Evolutionary conservation across 257 asterid species (phyloP).

Genomic region (Lavandula angustifolia): DNA sequence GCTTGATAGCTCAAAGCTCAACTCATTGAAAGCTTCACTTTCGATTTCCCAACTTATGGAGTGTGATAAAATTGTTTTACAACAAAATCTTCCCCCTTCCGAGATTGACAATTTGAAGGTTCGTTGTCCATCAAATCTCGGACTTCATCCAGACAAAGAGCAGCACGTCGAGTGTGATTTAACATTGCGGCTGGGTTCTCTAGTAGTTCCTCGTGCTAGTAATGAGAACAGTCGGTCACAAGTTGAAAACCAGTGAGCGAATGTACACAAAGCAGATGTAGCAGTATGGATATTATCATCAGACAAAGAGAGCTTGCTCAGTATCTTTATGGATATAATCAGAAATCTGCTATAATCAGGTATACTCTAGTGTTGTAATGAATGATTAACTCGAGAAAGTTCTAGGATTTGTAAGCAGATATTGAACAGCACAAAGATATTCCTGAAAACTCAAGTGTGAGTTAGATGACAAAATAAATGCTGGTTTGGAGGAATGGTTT

Average conservation of each 20-base stretch:
- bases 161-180: constrained; percentile 62
- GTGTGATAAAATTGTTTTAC: constrained; percentile 31
- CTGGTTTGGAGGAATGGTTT: constrained; percentile 15
- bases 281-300: constrained; percentile 32
- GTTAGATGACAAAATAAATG: constrained; percentile 19
- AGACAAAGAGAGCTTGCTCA: constrained; percentile 32
- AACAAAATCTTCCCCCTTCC: constrained; percentile 20
- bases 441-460: constrained; percentile 20
- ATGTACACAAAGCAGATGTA: constrained; percentile 30
- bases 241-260: no score
- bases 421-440: constrained; percentile 26
- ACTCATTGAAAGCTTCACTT: constrained; percentile 29
- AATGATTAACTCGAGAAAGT: constrained; percentile 24
- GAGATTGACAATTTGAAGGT: constrained; percentile 29
- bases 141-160: constrained; percentile 32
- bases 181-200: constrained; percentile 75
- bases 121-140: constrained; percentile 29
- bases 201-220: constrained; percentile 39
- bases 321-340: constrained; percentile 16
- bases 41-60: constrained; percentile 34
- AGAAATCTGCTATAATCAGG: constrained; percentile 25
- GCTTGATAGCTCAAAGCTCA: constrained; percentile 27
- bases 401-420: constrained; percentile 15
- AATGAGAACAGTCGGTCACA: constrained; percentile 32
- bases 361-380: constrained; percentile 16